These are phyloP conservation scores for Podila clonocystis DNA, from an alignment of 192 early-diverging fungal genomes.

Conservation along the genomic window DNA sequence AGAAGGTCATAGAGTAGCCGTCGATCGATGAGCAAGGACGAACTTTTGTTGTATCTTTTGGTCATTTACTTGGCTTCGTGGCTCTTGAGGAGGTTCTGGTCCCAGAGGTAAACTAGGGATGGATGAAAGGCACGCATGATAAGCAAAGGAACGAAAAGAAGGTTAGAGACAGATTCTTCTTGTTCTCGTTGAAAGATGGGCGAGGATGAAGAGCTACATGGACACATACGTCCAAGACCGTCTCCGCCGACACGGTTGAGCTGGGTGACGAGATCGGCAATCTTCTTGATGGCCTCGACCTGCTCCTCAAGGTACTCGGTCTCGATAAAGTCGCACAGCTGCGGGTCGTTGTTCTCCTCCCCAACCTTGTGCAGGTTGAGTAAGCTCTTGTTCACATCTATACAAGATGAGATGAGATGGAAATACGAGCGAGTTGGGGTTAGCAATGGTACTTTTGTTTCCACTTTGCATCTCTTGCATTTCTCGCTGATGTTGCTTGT, in stretches of 20 bases:
- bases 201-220: not conserved
- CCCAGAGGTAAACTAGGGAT: conserved; percentile 22
- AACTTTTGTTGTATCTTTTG: not conserved
- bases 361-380: conserved; percentile 63
- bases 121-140: not conserved
- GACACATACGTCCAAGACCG: conserved; percentile 44
- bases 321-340: conserved; percentile 66
- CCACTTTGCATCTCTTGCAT: no score
- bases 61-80: not conserved
- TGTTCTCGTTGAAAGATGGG: not conserved
- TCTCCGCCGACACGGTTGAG: conserved; percentile 65
- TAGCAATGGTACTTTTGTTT: not conserved
- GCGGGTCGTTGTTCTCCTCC: conserved; percentile 63
- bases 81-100: conserved; percentile 20
- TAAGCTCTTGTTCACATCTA: conserved; percentile 67
- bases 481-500: no score
- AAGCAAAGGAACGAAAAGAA: not conserved
- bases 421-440: not conserved
- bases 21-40: no score
- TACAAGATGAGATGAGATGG: not conserved
- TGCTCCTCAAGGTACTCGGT: conserved; percentile 60
- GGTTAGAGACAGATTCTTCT: no score
- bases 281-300: conserved; percentile 64
- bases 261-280: conserved; percentile 65
- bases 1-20: not conserved